Conservation (phyloP, 257 asterid species). For the Coffea canephora region DNA sequence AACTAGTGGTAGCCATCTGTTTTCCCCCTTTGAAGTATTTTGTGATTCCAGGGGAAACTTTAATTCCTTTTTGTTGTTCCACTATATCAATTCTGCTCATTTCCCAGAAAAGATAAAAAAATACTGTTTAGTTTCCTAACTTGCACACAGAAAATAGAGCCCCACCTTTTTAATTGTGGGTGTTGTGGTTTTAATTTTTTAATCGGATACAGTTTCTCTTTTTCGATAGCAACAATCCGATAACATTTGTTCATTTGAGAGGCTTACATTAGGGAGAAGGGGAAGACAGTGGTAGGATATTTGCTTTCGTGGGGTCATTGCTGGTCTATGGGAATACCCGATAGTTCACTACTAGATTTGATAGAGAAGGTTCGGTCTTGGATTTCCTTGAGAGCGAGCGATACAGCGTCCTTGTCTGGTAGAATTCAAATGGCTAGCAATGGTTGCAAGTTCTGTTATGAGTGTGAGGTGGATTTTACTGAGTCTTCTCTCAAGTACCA, state of each 20-base stretch:
- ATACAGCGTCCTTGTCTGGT: slow-evolving; percentile 26
- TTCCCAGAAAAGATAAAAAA: slow-evolving; percentile 19
- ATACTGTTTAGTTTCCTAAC: slow-evolving; percentile 16
- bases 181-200: slow-evolving; percentile 32
- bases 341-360: slow-evolving; percentile 53
- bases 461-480: slow-evolving; percentile 41
- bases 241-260: slow-evolving; percentile 12
- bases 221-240: slow-evolving; percentile 25
- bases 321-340: slow-evolving; percentile 69
- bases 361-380: slow-evolving; percentile 66
- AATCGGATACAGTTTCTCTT: slow-evolving; percentile 35
- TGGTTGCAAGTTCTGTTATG: slow-evolving; percentile 34
- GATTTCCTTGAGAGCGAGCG: slow-evolving; percentile 49
- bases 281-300: slow-evolving; percentile 9
- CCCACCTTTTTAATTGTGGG: slow-evolving; percentile 81
- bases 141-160: slow-evolving; percentile 23
- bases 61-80: slow-evolving; percentile 21
- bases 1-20: slow-evolving; percentile 28
- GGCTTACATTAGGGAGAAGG: slow-evolving; percentile 24
- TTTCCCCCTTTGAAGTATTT: slow-evolving; percentile 31
- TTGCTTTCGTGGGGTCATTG: slow-evolving; percentile 27
- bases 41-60: slow-evolving; percentile 42
- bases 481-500: slow-evolving; percentile 46
- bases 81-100: slow-evolving; percentile 29
- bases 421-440: slow-evolving; percentile 44